Evolutionary conservation across 768 basidiomycete genomes (phyloP), one percentile per base, ranked within the genome.

Genomic region (Leccinum variicolor): DNA sequence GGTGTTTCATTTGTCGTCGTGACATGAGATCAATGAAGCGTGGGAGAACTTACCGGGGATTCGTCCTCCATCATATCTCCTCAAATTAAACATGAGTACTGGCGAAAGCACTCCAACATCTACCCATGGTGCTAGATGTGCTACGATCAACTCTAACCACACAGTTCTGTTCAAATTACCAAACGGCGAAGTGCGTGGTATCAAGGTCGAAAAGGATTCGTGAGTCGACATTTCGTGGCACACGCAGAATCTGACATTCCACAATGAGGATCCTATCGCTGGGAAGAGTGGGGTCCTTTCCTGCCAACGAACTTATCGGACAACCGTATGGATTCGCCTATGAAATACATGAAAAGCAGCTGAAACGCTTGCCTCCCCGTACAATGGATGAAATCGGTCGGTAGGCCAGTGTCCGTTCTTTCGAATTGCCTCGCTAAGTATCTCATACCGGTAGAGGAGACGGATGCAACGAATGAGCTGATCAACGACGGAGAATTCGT

Each of bases 391-490:
- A 95, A 74, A 80, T 94, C 64, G 92, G 94, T 92, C 73, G 50
- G 64, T 63, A 55, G 53, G 36, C 57, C 26, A 29, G 19, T 55
- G 14, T 53, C 55, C 52, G 14, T 59, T 6, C 41, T 39, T 13
- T 50, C 7, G 50, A 50, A 28, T 54, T 8, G 10, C 53, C 50
- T 28, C 26, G 21, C 39, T 59, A 10, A 70, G 17, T 17, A 29
- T 52, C 15, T 9, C 4, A 13, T 31, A 10, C 17, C 36, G 36
- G 10, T 64, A 96, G 96, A 95, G 85, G 96, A 98, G 66, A 98
- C 95, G 13, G 89, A 90, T 52, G 96, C 95, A 2, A 99, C 94
- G 4, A 99, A 99, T 66, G 94, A 99, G 67, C 81, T 94, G 4
- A 99, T 99, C 23, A 89, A 90, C 64, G 94, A 96, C 60, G 89